Conservation (phyloP, 2,329 filamentous ascomycete genomes). For the Tolypocladium pustulatum region DNA sequence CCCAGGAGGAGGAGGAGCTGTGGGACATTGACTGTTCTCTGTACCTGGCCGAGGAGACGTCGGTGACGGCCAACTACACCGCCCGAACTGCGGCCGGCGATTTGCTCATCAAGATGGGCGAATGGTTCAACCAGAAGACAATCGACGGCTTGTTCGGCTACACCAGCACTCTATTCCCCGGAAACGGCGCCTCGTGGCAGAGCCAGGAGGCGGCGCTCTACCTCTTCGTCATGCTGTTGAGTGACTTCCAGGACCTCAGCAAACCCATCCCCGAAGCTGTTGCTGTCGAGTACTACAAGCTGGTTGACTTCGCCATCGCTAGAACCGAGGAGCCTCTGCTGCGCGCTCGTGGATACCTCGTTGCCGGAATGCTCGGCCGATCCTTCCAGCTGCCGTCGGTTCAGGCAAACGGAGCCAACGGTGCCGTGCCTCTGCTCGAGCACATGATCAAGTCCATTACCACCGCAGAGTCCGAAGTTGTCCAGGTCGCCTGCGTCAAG, state of each 20-base stretch:
- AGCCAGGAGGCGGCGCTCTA: slow-evolving; percentile 73
- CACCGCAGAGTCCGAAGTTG: slow-evolving; percentile 70
- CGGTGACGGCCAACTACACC: slow-evolving; percentile 92
- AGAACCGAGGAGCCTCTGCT: slow-evolving; percentile 63
- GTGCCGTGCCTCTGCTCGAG: slow-evolving; percentile 44
- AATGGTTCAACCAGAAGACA: slow-evolving; percentile 71
- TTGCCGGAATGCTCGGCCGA: slow-evolving; percentile 69
- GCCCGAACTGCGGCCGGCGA: slow-evolving; percentile 88
- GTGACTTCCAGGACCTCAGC: slow-evolving; percentile 70
- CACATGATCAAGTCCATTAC: slow-evolving; percentile 66
- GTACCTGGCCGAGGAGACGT: slow-evolving; percentile 89
- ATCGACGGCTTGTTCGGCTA: slow-evolving; percentile 71
- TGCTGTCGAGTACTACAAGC: slow-evolving; percentile 64
- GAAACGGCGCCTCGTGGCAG: slow-evolving; percentile 40
- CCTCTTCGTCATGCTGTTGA: slow-evolving; percentile 72
- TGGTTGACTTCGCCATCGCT: slow-evolving; percentile 68
- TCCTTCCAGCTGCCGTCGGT: slow-evolving; percentile 52
- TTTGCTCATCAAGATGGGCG: slow-evolving; percentile 81
- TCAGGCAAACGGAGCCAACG: background rate
- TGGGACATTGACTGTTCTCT: slow-evolving; percentile 97
- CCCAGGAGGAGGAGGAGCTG: slow-evolving; percentile 81
- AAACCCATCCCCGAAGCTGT: slow-evolving; percentile 60
- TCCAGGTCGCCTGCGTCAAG: slow-evolving; percentile 86
- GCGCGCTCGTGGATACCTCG: slow-evolving; percentile 75
- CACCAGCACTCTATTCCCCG: slow-evolving; percentile 63